Percentiles rank a stretch among this genome's conserved stretches.
phyloP scores from a whole-genome alignment of 148 eudicot species.

The Cornus controversa region DNA sequence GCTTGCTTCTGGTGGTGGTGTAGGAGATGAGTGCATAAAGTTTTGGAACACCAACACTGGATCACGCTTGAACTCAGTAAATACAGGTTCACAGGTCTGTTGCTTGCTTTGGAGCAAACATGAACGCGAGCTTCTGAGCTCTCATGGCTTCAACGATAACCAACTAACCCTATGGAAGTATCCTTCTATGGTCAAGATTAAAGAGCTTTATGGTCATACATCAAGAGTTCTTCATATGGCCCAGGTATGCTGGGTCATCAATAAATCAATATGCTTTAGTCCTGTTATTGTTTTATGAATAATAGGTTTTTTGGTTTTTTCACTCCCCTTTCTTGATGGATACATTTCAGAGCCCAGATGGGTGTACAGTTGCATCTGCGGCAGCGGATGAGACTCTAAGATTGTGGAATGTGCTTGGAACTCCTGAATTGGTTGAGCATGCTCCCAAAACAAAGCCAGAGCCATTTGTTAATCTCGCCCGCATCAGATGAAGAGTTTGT shows the following conservation, averaged over 20 bases:
- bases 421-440: constrained; percentile 26
- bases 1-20: constrained; percentile 50
- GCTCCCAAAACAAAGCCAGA: constrained; percentile 13
- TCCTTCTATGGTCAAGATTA: constrained; percentile 37
- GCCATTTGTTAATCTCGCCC: constrained; percentile 30
- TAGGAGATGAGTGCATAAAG: constrained; percentile 38
- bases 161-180: constrained; percentile 38
- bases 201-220: constrained; percentile 35
- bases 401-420: constrained; percentile 42
- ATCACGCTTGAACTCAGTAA: constrained; percentile 36
- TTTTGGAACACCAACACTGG: constrained; percentile 47
- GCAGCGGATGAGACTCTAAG: constrained; percentile 42
- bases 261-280: neutral
- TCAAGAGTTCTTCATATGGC: constrained; percentile 35
- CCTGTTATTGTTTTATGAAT: neutral
- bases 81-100: constrained; percentile 36
- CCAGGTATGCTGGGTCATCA: constrained; percentile 15
- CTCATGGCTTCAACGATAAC: constrained; percentile 32
- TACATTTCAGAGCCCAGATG: constrained; percentile 40
- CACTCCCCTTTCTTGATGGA: neutral
- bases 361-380: constrained; percentile 36
- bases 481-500: constrained; percentile 29
- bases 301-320: neutral
- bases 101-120: constrained; percentile 31
- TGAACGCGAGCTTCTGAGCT: constrained; percentile 36